Conservation (phyloP, 1,284 basidiomycete genomes). For the Boletellus dicymbophilus region DNA sequence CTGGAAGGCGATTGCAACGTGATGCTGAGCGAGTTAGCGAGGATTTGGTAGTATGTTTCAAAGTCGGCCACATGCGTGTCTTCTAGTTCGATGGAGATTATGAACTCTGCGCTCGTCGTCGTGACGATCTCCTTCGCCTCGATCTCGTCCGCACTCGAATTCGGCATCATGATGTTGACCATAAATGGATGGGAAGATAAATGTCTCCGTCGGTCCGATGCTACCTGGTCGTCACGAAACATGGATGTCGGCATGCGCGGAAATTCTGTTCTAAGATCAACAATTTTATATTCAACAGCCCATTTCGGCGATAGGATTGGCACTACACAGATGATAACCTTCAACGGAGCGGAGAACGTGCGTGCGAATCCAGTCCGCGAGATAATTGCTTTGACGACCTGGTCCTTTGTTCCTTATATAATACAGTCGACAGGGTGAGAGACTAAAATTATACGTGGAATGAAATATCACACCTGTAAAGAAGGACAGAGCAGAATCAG, state of each 20-base stretch:
- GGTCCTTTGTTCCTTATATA: not conserved
- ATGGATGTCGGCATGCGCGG: not conserved
- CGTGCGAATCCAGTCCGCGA: conserved; percentile 8
- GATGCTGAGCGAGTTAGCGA: conserved; percentile 5
- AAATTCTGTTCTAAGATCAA: too few species aligned
- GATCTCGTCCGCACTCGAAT: conserved; percentile 7
- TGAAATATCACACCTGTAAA: conserved; percentile 1
- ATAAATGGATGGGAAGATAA: too few species aligned
- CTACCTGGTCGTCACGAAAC: not conserved
- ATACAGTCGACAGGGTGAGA: not conserved
- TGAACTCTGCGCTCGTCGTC: conserved; percentile 6
- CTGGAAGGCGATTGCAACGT: too few species aligned
- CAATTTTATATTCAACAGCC: conserved; percentile 7
- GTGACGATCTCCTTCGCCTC: conserved; percentile 2
- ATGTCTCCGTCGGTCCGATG: not conserved
- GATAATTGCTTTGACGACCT: conserved; percentile 2
- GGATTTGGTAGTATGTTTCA: conserved; percentile 10
- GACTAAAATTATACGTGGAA: too few species aligned
- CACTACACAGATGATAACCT: not conserved
- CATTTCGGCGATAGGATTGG: conserved; percentile 4
- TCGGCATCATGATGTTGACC: conserved; percentile 4
- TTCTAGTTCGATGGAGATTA: not conserved
- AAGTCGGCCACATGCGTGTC: conserved; percentile 2
- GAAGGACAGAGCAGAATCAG: not conserved
- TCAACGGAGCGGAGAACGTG: conserved; percentile 4